Conservation (phyloP, 208 protist species). For the Phytomonas francai region DNA sequence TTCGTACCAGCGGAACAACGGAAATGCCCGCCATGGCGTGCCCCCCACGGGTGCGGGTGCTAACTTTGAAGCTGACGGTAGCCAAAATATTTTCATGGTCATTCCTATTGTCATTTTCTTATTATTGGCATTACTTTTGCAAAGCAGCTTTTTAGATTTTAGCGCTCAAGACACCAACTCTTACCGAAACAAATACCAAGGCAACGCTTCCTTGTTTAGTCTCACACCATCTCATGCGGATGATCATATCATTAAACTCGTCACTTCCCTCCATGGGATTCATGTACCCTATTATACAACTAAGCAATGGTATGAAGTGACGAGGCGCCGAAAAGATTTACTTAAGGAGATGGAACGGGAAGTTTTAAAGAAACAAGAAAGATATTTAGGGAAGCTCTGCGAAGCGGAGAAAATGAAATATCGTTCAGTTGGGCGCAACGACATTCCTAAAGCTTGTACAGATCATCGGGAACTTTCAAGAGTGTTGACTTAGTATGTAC, state of each 20-base stretch:
- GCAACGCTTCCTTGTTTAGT: slow-evolving; percentile 28
- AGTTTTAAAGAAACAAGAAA: slow-evolving; percentile 51
- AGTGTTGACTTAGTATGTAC: slow-evolving; percentile 21
- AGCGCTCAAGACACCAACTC: no score
- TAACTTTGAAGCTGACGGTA: slow-evolving; percentile 29
- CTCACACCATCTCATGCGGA: slow-evolving; percentile 46
- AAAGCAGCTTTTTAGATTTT: slow-evolving; percentile 7
- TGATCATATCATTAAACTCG: slow-evolving; percentile 37
- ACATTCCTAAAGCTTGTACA: slow-evolving; percentile 46
- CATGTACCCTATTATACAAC: slow-evolving; percentile 67
- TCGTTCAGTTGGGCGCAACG: slow-evolving; percentile 47
- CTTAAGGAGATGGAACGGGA: slow-evolving; percentile 39
- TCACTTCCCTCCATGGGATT: slow-evolving; percentile 45
- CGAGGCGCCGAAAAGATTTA: slow-evolving; percentile 31
- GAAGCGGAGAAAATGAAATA: slow-evolving; percentile 72
- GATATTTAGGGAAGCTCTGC: slow-evolving; percentile 65
- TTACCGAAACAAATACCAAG: no score
- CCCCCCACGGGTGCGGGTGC: slow-evolving; percentile 3
- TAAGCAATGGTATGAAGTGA: slow-evolving; percentile 40
- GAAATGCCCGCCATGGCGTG: neutral
- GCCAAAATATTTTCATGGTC: slow-evolving; percentile 50
- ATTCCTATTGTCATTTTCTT: slow-evolving; percentile 66
- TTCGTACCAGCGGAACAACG: neutral
- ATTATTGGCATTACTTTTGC: slow-evolving; percentile 61
- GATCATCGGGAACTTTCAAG: slow-evolving; percentile 44